Evolutionary conservation across 1,139 yeast genomes (phyloP).

Genomic region (Zygotorulaspora mrakii): DNA sequence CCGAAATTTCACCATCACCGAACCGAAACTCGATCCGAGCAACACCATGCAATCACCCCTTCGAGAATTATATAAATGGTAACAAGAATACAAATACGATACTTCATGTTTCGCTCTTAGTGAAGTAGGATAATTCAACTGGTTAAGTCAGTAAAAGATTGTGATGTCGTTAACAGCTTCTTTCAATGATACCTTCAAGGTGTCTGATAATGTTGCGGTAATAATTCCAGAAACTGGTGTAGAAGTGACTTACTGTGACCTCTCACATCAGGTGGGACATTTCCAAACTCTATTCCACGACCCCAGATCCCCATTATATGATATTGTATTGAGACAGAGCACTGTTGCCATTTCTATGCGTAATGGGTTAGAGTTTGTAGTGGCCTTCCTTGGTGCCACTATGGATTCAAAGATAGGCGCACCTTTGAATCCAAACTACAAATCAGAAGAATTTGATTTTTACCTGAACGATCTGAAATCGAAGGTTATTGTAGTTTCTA

Average conservation of each 20-base stretch:
- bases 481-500: constrained; percentile 52
- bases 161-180: constrained; percentile 22
- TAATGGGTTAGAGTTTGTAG: constrained; percentile 54
- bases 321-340: constrained; percentile 37
- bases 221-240: constrained; percentile 40
- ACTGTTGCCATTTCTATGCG: constrained; percentile 59
- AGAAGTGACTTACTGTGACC: constrained; percentile 39
- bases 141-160: neutral
- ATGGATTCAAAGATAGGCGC: constrained; percentile 56
- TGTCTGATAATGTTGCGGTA: constrained; percentile 40
- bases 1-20: too few relatives aligned
- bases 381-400: constrained; percentile 52
- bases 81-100: too few relatives aligned
- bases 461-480: constrained; percentile 58
- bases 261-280: constrained; percentile 42
- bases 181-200: constrained; percentile 35
- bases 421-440: constrained; percentile 61
- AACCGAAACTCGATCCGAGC: too few relatives aligned
- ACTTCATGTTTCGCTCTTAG: too few relatives aligned
- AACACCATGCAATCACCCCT: too few relatives aligned
- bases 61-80: too few relatives aligned
- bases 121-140: too few relatives aligned
- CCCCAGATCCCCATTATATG: constrained; percentile 40
- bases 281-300: constrained; percentile 42
- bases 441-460: constrained; percentile 56